Evolutionary conservation across 2,329 filamentous ascomycete genomes (phyloP), one percentile per base, ranked within the genome.

Genomic region (Lecanicillium sp.): DNA sequence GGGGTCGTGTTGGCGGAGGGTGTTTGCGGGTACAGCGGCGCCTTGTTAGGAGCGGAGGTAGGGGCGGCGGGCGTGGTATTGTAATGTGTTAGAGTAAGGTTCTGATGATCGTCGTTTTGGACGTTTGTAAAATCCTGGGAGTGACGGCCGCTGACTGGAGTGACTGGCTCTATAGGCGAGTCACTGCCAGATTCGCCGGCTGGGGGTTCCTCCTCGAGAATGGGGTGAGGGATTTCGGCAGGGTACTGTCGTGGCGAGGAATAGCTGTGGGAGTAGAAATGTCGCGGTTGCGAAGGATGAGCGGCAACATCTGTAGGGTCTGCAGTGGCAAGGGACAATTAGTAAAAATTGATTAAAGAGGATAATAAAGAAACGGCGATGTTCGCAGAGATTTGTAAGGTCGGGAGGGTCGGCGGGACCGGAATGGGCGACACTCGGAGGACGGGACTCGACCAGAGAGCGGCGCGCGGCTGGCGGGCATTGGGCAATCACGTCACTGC

Each of bases 181-280:
- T 80, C 75, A 55, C 70, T 78, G 45, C 72, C 69, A 8, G 74
- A 77, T 53, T 80, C 76, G 58, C 73, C 73, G 54, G 68, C 68
- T 52, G 70, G 68, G 11, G 29, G 29, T 30, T 30, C 29, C 58
- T 78, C 74, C 46, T 62, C 59, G 37, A 68, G 64, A 44, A 78
- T 77, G 39, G 73, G 66, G 44, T 61, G 65, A 46, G 64, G 59
- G 9, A 74, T 57, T 37, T 75, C 71, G 47, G 67, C 64, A 37
- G 69, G 62, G 46, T 63, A 67, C 32, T 70, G 67, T 39, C 63
- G 65, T 12, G 68, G 65, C 16, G 68, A 68, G 8, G 63, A 65
- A 44, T 51, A 53, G 43, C 48, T 58, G 48, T 33, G 25, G 12
- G 37, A 33, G 29, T 35, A 35, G 27, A 33, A 37, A 12, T 39